Evolutionary conservation across 495 filamentous ascomycete species (phyloP).

Genomic region (Penicillium bialowiezense): DNA sequence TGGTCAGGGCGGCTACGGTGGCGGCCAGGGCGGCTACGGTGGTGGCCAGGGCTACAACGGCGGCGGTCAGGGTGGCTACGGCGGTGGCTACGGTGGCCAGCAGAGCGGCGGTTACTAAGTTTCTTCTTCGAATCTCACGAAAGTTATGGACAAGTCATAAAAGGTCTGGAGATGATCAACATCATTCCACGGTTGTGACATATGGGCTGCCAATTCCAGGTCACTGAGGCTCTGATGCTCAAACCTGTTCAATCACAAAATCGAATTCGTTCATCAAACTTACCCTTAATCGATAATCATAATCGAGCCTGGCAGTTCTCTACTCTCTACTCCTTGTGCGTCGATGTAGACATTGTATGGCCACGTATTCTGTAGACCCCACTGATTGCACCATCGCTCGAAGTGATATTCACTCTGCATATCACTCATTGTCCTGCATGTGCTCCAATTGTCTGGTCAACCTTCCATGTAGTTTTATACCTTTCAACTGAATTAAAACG

Average conservation of each 20-base stretch:
- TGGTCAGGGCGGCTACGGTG: conserved; percentile 3
- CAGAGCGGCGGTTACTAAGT: conserved; percentile 5
- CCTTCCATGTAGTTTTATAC: too few species aligned
- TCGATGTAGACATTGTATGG: too few species aligned
- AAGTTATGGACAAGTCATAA: neutral
- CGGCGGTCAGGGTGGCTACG: conserved; percentile 1
- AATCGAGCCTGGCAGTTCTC: conserved; percentile 2
- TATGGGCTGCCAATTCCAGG: conserved; percentile 5
- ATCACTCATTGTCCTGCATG: too few species aligned
- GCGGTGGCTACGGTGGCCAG: conserved; percentile 11
- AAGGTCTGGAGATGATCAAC: conserved; percentile 3
- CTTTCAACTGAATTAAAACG: too few species aligned
- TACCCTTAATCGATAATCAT: conserved; percentile 11
- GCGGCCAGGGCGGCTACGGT: conserved; percentile 1
- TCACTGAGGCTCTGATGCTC: neutral
- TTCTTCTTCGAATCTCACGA: conserved; percentile 1
- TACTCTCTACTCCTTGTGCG: neutral
- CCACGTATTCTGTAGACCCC: neutral
- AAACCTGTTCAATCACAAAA: conserved; percentile 6
- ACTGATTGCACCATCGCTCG: too few species aligned
- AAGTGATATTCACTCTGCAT: too few species aligned
- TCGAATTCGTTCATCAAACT: conserved; percentile 4
- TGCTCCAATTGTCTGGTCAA: too few species aligned
- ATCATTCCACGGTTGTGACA: conserved; percentile 8
- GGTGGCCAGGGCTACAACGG: conserved; percentile 8